Evolutionary conservation across 805 yeast genomes (phyloP).

Genomic region (Kregervanrija delftensis): DNA sequence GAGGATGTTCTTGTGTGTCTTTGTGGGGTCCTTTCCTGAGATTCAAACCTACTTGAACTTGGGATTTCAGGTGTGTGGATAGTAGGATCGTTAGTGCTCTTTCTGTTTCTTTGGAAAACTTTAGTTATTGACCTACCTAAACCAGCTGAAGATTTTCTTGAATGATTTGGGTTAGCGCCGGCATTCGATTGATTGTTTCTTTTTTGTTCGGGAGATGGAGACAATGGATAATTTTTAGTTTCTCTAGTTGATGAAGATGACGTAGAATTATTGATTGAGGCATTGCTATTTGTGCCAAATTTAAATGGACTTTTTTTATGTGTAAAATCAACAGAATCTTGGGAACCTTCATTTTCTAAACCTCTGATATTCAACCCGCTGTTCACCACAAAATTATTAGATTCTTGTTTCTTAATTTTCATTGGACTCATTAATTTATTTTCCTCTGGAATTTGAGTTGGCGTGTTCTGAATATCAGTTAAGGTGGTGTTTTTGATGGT

Average conservation of each 20-base stretch:
- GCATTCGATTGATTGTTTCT: neutral
- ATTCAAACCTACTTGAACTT: neutral
- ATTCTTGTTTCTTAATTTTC: neutral
- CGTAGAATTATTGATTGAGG: neutral
- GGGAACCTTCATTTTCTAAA: slow-evolving; percentile 2
- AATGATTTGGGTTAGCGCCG: slow-evolving; percentile 2
- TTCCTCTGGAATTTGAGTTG: slow-evolving; percentile 14
- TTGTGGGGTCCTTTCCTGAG: neutral
- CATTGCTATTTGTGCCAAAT: slow-evolving; percentile 13
- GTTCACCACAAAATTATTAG: neutral
- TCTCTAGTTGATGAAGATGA: too few relatives aligned
- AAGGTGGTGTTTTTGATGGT: slow-evolving; percentile 14
- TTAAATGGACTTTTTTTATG: slow-evolving; percentile 11
- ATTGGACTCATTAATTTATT: slow-evolving; percentile 7
- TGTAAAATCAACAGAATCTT: slow-evolving; percentile 2
- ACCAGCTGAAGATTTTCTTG: slow-evolving; percentile 11
- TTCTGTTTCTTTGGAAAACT: slow-evolving; percentile 24
- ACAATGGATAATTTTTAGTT: slow-evolving; percentile 10
- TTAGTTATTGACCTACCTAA: slow-evolving; percentile 19
- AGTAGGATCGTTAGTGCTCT: slow-evolving; percentile 16
- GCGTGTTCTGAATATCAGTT: slow-evolving; percentile 12
- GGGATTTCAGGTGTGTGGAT: slow-evolving; percentile 1
- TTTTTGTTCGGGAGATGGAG: slow-evolving; percentile 4
- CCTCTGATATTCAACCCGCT: slow-evolving; percentile 22
- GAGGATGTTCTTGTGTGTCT: slow-evolving; percentile 20